Percentiles rank a stretch among this genome's conserved stretches.
Evolutionary conservation across 257 asterid species (phyloP).

Genomic region (Gentiana dahurica): DNA sequence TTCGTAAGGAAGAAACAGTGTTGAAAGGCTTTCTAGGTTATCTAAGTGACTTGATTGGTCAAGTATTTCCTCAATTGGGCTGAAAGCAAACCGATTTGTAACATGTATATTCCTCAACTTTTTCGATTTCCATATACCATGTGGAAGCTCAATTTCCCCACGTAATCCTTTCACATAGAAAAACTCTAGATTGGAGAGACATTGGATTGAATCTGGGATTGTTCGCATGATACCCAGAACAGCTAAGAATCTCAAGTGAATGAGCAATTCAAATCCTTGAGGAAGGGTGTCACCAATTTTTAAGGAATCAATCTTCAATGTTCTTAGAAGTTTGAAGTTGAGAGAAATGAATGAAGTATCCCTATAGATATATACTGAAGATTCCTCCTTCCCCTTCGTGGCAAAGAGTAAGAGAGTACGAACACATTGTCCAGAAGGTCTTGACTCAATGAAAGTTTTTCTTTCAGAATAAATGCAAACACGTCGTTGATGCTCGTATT

Average conservation of each 20-base stretch:
- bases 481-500: too few relatives aligned
- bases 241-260: slow-evolving; percentile 2
- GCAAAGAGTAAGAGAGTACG: slow-evolving; percentile 7
- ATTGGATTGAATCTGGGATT: slow-evolving; percentile 1
- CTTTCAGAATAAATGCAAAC: too few relatives aligned
- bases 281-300: slow-evolving; percentile 3
- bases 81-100: background rate
- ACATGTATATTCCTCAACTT: slow-evolving; percentile 7
- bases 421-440: background rate
- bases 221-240: background rate
- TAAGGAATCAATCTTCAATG: slow-evolving; percentile 2
- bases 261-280: background rate
- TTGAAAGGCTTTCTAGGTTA: slow-evolving; percentile 2
- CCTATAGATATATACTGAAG: slow-evolving; percentile 4
- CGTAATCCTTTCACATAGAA: slow-evolving; percentile 7
- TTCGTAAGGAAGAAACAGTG: background rate
- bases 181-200: slow-evolving; percentile 2
- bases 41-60: background rate
- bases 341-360: background rate
- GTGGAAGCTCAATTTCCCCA: background rate
- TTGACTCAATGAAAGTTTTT: too few relatives aligned
- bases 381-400: too few relatives aligned
- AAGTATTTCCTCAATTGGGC: background rate
- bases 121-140: slow-evolving; percentile 3
- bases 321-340: slow-evolving; percentile 8